These are phyloP conservation scores for Aspergillus diversus DNA, from an alignment of 495 filamentous ascomycete genomes.

Conservation along the genomic window DNA sequence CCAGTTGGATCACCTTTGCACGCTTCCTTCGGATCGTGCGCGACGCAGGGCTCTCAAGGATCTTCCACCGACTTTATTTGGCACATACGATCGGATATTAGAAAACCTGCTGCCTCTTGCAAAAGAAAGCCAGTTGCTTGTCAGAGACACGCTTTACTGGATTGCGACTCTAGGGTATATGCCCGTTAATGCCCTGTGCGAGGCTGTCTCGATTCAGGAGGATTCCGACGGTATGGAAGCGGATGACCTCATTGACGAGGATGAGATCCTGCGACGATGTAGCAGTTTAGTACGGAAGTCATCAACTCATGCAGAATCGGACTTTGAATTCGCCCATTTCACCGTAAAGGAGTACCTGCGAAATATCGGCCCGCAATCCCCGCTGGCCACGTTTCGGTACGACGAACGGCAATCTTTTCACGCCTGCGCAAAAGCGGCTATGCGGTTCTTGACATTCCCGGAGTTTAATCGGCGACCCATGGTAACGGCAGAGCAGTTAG, in stretches of 20 bases:
- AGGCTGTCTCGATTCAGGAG: neutral
- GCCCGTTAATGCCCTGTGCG: neutral
- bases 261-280: neutral
- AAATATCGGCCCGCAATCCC: neutral
- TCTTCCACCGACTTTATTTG: neutral
- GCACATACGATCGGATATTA: slow-evolving; percentile 3
- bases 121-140: neutral
- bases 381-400: neutral
- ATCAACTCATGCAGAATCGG: neutral
- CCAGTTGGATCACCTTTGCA: slow-evolving; percentile 5
- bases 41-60: neutral
- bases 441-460: neutral
- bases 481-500: neutral
- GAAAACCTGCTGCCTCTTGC: neutral
- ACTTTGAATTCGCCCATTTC: slow-evolving; percentile 12
- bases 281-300: slow-evolving; percentile 3
- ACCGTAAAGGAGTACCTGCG: slow-evolving; percentile 5
- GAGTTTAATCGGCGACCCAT: neutral
- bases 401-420: neutral
- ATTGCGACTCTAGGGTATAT: neutral
- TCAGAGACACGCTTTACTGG: neutral
- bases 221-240: neutral
- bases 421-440: neutral
- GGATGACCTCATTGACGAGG: neutral
- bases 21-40: neutral